phyloP scores from a whole-genome alignment of 139 green algal species.

The Micromonas pusilla region DNA sequence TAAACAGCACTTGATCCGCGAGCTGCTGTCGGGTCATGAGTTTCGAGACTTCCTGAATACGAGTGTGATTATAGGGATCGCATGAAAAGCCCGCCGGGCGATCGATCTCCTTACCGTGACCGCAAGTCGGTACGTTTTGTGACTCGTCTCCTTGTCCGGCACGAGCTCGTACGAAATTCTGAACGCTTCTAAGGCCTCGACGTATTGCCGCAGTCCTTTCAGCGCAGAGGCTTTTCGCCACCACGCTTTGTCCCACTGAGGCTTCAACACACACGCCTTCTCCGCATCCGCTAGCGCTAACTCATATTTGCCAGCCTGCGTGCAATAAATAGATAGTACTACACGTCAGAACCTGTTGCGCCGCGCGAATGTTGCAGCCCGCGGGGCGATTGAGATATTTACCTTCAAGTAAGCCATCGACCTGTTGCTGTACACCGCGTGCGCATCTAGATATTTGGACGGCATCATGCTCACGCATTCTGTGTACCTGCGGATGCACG shows the following conservation, averaged over 20 bases:
- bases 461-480: background rate
- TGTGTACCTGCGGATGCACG: conserved; percentile 23
- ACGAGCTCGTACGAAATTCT: background rate
- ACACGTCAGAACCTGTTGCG: too few relatives aligned
- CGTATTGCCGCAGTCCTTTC: background rate
- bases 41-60: background rate
- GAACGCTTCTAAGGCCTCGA: background rate
- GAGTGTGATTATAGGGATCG: background rate
- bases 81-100: background rate
- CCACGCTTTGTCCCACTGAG: background rate
- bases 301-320: conserved; percentile 1
- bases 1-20: background rate
- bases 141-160: background rate
- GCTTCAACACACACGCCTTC: background rate
- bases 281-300: conserved; percentile 2
- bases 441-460: background rate
- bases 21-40: conserved; percentile 9
- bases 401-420: conserved; percentile 8
- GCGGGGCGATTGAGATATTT: too few relatives aligned
- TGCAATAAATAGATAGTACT: background rate
- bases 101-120: background rate
- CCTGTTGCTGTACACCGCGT: background rate
- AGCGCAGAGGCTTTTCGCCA: conserved; percentile 10
- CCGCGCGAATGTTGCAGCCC: too few relatives aligned
- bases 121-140: background rate